Percentiles rank a stretch among this genome's conserved stretches.
These are phyloP conservation scores for Chaetomium strumarium DNA, from an alignment of 2,329 filamentous ascomycete species.

Conservation along the genomic window DNA sequence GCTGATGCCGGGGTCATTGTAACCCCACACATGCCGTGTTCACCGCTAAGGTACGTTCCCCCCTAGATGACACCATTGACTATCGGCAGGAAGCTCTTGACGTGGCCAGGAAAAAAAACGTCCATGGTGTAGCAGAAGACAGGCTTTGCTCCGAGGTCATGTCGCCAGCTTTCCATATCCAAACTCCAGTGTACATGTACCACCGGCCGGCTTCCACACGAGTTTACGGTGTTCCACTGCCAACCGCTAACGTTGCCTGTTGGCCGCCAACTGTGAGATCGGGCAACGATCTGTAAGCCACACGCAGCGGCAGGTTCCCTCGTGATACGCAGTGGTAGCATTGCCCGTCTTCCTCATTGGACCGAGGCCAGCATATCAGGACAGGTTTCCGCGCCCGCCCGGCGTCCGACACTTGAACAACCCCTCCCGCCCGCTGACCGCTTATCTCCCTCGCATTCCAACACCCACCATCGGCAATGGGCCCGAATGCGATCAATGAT, in stretches of 20 bases:
- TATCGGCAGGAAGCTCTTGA: slow-evolving; percentile 1
- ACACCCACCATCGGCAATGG: too few species aligned
- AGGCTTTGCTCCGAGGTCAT: too few species aligned
- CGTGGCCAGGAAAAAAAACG: not conserved
- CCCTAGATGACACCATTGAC: slow-evolving; percentile 4
- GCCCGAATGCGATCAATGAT: too few species aligned
- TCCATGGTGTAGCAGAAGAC: not conserved
- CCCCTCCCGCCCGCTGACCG: not conserved
- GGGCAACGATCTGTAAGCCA: slow-evolving; percentile 7
- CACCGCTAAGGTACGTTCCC: slow-evolving; percentile 6
- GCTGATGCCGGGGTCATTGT: slow-evolving; percentile 8
- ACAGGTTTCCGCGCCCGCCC: slow-evolving; percentile 2
- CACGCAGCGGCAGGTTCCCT: slow-evolving; percentile 16
- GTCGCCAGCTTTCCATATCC: not conserved
- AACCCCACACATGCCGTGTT: slow-evolving; percentile 10
- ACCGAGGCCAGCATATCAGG: not conserved
- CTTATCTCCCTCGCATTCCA: not conserved
- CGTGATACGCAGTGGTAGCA: slow-evolving; percentile 15
- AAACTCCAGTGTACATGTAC: not conserved
- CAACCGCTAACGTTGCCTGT: not conserved
- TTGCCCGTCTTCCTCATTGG: slow-evolving; percentile 5
- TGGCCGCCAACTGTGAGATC: not conserved
- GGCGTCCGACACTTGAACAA: too few species aligned
- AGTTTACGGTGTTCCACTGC: not conserved
- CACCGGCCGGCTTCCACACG: not conserved